Evolutionary conservation across 768 basidiomycete genomes (phyloP).

Genomic region (Tricholoma sp.): DNA sequence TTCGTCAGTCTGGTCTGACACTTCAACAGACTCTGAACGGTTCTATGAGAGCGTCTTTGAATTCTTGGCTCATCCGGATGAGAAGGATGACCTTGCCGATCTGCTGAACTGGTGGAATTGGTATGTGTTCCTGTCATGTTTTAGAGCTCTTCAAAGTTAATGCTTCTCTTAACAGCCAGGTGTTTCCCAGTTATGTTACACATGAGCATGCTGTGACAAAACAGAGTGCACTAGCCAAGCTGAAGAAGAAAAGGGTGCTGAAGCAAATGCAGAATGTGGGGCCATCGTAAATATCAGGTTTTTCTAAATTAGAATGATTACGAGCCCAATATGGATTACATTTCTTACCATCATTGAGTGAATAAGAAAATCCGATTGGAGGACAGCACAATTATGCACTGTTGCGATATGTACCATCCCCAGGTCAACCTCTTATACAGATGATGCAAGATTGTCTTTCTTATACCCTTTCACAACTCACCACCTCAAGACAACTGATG

Average conservation of each 20-base stretch:
- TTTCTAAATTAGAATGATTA: neutral
- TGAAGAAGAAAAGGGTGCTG: neutral
- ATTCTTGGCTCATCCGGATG: neutral
- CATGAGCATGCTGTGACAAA: neutral
- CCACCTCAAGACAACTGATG: no score
- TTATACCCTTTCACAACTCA: neutral
- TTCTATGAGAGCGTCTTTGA: slow-evolving; percentile 2
- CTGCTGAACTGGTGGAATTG: slow-evolving; percentile 5
- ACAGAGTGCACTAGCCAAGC: neutral
- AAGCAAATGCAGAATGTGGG: neutral
- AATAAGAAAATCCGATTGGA: neutral
- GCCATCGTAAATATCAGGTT: neutral
- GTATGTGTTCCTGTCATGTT: neutral
- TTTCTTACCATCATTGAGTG: neutral
- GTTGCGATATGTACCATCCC: neutral
- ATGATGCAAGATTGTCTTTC: neutral
- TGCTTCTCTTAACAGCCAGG: neutral
- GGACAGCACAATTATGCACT: neutral
- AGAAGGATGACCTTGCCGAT: neutral
- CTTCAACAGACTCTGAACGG: slow-evolving; percentile 1
- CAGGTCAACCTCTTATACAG: neutral
- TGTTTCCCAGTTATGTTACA: neutral
- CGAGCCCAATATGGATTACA: neutral
- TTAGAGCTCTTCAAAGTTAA: neutral
- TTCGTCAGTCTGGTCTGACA: slow-evolving; percentile 1